These are phyloP conservation scores for Amoebophrya sp. DNA, from an alignment of 169 alveolate species.

Conservation along the genomic window DNA sequence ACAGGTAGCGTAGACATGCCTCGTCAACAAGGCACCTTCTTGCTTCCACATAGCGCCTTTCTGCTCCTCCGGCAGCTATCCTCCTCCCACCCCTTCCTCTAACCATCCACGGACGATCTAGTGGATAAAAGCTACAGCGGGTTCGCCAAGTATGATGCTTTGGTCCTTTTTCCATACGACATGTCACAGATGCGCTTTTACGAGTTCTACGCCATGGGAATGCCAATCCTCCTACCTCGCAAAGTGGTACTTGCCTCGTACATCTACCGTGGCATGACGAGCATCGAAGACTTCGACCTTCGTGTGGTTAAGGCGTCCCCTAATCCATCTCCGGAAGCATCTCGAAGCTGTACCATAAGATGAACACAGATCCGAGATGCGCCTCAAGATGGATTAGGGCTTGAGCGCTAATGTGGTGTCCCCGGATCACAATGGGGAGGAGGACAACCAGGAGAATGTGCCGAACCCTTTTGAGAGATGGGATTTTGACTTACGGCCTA, in stretches of 20 bases:
- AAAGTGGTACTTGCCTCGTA: not conserved
- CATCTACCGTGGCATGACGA: slow-evolving; percentile 14
- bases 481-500: not conserved
- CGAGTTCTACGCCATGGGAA: slow-evolving; percentile 12
- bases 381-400: no score
- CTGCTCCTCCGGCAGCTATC: no score
- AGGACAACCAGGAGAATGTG: not conserved
- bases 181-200: not conserved
- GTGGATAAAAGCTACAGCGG: not conserved
- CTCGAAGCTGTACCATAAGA: no score
- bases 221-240: not conserved
- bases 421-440: not conserved
- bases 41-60: no score
- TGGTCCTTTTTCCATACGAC: not conserved
- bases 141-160: not conserved
- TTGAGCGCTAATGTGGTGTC: no score
- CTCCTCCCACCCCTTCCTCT: no score
- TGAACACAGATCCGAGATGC: no score
- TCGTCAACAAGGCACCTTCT: no score
- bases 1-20: no score
- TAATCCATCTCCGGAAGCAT: no score
- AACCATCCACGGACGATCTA: slow-evolving; percentile 18
- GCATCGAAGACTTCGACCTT: slow-evolving; percentile 19
- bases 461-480: slow-evolving; percentile 6
- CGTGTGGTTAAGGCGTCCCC: no score